phyloP scores from a whole-genome alignment of 768 basidiomycete genomes.

The Heimioporus sp. region DNA sequence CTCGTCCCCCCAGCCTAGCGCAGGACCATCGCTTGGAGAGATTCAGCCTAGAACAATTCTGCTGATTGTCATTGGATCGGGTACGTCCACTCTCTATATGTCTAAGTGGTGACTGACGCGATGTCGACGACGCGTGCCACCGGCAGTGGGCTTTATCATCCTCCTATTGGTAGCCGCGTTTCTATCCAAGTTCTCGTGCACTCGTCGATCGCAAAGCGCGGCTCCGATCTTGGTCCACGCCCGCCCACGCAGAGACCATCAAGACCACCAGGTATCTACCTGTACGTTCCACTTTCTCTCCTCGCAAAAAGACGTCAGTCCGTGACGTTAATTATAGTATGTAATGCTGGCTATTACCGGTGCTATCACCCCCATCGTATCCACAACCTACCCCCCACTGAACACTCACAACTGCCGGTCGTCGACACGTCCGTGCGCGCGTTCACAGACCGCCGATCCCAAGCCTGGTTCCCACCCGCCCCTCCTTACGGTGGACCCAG shows the following conservation, averaged over 20 bases:
- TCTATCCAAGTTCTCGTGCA: slow-evolving; percentile 1
- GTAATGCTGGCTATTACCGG: no score
- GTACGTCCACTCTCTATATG: slow-evolving; percentile 4
- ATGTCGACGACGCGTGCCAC: no score
- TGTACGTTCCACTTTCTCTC: neutral
- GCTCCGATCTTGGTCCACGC: neutral
- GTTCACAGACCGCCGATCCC: neutral
- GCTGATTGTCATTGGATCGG: slow-evolving; percentile 10
- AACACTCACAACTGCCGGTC: slow-evolving; percentile 5
- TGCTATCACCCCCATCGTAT: no score
- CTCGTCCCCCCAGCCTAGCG: neutral
- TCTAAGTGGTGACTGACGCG: no score
- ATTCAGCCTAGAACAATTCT: slow-evolving; percentile 11
- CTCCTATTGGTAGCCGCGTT: slow-evolving; percentile 5
- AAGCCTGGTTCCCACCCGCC: neutral
- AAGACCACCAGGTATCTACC: no score
- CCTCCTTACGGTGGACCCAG: slow-evolving; percentile 11
- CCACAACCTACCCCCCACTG: neutral
- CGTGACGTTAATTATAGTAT: no score
- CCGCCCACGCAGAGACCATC: neutral
- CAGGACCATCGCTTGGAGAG: neutral
- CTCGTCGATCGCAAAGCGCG: neutral
- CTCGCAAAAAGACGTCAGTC: no score
- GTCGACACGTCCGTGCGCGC: neutral
- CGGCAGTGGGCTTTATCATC: slow-evolving; percentile 10